Conservation (phyloP, 306 rosid genomes). For the Biancaea sappan region DNA sequence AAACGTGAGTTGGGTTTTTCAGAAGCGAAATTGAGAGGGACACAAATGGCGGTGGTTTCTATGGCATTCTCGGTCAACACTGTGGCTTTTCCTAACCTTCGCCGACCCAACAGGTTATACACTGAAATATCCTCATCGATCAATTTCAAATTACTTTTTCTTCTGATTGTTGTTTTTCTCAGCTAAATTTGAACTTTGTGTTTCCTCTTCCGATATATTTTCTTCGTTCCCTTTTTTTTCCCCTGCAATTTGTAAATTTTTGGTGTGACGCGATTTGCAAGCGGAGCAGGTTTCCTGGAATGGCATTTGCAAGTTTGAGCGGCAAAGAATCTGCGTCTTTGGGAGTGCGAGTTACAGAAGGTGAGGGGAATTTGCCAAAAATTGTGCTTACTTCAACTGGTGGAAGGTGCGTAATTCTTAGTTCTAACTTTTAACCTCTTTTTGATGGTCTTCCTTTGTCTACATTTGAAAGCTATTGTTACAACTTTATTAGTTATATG, state of each 20-base stretch:
- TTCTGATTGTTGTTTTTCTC: background rate
- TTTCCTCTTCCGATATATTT: background rate
- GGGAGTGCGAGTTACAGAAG: conserved; percentile 73
- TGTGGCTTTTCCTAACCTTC: conserved; percentile 41
- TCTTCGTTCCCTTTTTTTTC: background rate
- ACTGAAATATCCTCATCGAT: background rate
- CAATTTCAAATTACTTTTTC: background rate
- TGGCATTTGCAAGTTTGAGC: conserved; percentile 64
- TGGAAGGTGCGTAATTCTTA: conserved; percentile 63
- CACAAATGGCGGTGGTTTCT: conserved; percentile 53
- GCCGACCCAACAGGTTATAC: conserved; percentile 58
- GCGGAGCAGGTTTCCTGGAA: conserved; percentile 44
- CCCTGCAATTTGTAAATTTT: background rate
- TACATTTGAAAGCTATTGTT: background rate
- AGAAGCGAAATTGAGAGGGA: background rate
- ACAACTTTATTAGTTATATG: background rate
- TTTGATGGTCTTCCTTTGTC: background rate
- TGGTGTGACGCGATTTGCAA: background rate
- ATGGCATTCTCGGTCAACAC: conserved; percentile 53
- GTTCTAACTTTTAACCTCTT: background rate
- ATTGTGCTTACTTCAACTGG: conserved; percentile 68
- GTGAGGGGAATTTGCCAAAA: conserved; percentile 84
- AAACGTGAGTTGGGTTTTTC: background rate
- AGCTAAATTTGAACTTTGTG: background rate
- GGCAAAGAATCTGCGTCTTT: conserved; percentile 41